Percentiles rank a stretch among this genome's conserved stretches.
phyloP scores from a whole-genome alignment of 495 filamentous ascomycete genomes.

The Hypomontagnella submonticulosa region DNA sequence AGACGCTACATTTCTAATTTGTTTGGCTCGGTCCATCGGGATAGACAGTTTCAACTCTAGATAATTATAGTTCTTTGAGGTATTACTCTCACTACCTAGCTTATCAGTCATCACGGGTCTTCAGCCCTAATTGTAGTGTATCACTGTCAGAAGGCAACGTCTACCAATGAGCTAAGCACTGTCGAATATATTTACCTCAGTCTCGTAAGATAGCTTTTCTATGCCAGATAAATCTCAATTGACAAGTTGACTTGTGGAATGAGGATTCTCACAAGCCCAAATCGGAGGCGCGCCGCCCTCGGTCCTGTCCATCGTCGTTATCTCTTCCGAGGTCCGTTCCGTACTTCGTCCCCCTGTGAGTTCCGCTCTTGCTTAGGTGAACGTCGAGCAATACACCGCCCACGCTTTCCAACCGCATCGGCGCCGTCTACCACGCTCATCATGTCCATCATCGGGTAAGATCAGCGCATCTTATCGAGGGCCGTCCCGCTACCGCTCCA shows the following conservation, averaged over 20 bases:
- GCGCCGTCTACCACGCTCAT: slow-evolving; percentile 15
- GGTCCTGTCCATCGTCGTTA: slow-evolving; percentile 11
- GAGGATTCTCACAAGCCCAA: slow-evolving; percentile 8
- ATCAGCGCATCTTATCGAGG: slow-evolving; percentile 20
- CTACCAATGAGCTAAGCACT: not conserved
- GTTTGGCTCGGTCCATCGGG: no score
- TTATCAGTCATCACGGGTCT: not conserved
- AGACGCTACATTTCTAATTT: not conserved
- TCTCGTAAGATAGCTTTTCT: not conserved
- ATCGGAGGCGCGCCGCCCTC: slow-evolving; percentile 18
- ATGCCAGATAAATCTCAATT: not conserved
- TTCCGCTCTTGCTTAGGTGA: slow-evolving; percentile 23
- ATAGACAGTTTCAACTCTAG: no score
- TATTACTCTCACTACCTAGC: slow-evolving; percentile 4
- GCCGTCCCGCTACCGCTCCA: slow-evolving; percentile 31
- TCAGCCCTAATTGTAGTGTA: not conserved
- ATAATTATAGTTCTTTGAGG: slow-evolving; percentile 4
- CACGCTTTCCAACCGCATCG: slow-evolving; percentile 21
- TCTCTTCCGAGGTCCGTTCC: slow-evolving; percentile 24
- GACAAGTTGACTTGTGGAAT: not conserved
- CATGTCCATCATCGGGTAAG: slow-evolving; percentile 18
- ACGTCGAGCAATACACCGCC: slow-evolving; percentile 19
- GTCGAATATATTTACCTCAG: no score
- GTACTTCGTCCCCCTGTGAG: slow-evolving; percentile 20
- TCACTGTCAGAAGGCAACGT: slow-evolving; percentile 11